Evolutionary conservation across 768 basidiomycete genomes (phyloP), one percentile per base, ranked within the genome.

Genomic region (Multifurca ochricompacta): DNA sequence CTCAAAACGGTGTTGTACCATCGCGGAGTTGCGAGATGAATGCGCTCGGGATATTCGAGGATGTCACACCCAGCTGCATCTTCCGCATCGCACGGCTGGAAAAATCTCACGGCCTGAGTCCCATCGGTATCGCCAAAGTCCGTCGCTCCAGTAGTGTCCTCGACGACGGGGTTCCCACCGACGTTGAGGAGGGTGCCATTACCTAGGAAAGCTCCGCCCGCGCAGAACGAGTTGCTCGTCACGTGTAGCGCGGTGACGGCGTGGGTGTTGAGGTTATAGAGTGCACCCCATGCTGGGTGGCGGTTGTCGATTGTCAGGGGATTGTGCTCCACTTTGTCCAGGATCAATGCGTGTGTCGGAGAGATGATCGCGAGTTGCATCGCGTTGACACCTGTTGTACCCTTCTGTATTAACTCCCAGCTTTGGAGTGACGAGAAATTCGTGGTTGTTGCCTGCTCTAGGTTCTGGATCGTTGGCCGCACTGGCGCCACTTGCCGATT

Each of bases 261-360:
- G 62, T 86, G 78, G 10, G 81, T 82, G 27, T 77, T 63, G 40
- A 91, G 70, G 65, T 88, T 80, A 67, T 83, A 90, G 18, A 91
- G 66, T 7, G 83, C 83, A 0, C 75, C 85, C 88, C 89, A 91
- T 11, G 88, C 87, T 14, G 88, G 87, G 63, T 88, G 88, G 0
- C 83, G 83, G 14, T 28, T 19, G 58, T 77, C 68, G 64, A 89
- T 72, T 1, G 79, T 77, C 46, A 89, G 69, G 30, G 87, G 88
- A 63, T 91, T 91, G 67, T 90, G 87, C 65, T 89, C 87, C 23
- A 89, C 87, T 68, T 91, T 91, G 76, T 91, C 88, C 35, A 91
- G 65, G 45, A 91, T 74, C 58, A 90, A 67, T 14, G 80, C 87
- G 60, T 87, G 85, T 8, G 77, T 79, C 14, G 77, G 63, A 4